Evolutionary conservation across 805 yeast genomes (phyloP).

Genomic region (Kluyveromyces nonfermentans): DNA sequence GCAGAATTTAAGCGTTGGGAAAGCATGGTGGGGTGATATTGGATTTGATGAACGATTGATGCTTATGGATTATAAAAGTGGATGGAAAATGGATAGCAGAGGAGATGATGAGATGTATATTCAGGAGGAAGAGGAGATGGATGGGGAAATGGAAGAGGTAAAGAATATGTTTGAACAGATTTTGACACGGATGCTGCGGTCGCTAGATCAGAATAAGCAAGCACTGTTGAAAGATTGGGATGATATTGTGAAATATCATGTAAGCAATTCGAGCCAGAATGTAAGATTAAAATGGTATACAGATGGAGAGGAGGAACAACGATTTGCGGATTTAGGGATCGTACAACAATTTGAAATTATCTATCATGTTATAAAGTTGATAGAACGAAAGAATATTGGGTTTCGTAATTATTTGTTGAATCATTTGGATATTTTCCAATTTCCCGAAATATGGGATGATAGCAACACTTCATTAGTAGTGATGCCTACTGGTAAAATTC

Average conservation of each 20-base stretch:
- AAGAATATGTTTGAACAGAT: constrained; percentile 13
- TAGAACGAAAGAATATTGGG: constrained; percentile 22
- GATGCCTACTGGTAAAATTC: constrained; percentile 20
- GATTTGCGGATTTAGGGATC: constrained; percentile 11
- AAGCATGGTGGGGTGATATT: constrained; percentile 22
- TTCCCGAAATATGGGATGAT: constrained; percentile 13
- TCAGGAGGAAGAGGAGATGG: constrained; percentile 6
- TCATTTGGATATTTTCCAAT: constrained; percentile 22
- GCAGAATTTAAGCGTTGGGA: constrained; percentile 10
- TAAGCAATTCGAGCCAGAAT: constrained; percentile 5
- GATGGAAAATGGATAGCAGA: background rate
- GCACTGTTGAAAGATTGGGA: constrained; percentile 22
- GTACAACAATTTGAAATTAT: constrained; percentile 20
- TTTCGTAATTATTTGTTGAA: constrained; percentile 23
- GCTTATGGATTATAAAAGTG: constrained; percentile 13
- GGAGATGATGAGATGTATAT: constrained; percentile 4
- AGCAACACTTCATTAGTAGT: constrained; percentile 13
- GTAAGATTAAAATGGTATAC: constrained; percentile 4
- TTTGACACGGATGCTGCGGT: constrained; percentile 15
- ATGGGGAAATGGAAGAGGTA: constrained; percentile 5
- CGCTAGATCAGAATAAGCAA: constrained; percentile 18
- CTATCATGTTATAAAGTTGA: constrained; percentile 20
- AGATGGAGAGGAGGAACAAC: background rate
- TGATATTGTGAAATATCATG: constrained; percentile 14
- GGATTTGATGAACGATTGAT: constrained; percentile 25